Conservation (phyloP, 2,329 filamentous ascomycete genomes). For the Periglandula ipomoeae region DNA sequence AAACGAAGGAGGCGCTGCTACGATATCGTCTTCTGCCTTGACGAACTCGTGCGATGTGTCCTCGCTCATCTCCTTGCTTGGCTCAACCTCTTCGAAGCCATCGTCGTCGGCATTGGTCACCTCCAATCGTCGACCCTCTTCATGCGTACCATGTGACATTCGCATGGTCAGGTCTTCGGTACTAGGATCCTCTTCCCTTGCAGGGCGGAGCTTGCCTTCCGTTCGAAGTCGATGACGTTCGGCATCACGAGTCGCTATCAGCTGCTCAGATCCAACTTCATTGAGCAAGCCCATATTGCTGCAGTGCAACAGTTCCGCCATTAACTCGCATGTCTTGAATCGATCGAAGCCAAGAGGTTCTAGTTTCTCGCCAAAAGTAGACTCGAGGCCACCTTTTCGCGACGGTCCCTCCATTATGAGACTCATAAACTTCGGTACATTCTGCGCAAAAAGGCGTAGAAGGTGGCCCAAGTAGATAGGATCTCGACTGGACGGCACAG, state of each 20-base stretch:
- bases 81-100: conserved; percentile 82
- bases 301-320: conserved; percentile 95
- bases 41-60: conserved; percentile 62
- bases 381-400: conserved; percentile 65
- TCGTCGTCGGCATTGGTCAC: conserved; percentile 79
- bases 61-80: conserved; percentile 60
- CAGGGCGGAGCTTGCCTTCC: conserved; percentile 59
- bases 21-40: conserved; percentile 47
- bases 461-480: conserved; percentile 93
- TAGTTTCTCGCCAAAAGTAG: conserved; percentile 83
- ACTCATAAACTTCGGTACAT: conserved; percentile 89
- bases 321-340: conserved; percentile 97
- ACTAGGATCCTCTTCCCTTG: conserved; percentile 28
- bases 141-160: conserved; percentile 35
- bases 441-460: conserved; percentile 77
- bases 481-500: conserved; percentile 73
- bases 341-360: conserved; percentile 94
- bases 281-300: conserved; percentile 98
- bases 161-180: conserved; percentile 55
- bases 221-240: conserved; percentile 72
- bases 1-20: conserved; percentile 20
- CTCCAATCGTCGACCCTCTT: conserved; percentile 62
- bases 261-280: conserved; percentile 78
- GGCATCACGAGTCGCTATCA: conserved; percentile 69
- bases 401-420: conserved; percentile 73